Base-by-base conservation (phyloP, 2,329 filamentous ascomycete genomes). In the Ampelomyces quisqualis region DNA sequence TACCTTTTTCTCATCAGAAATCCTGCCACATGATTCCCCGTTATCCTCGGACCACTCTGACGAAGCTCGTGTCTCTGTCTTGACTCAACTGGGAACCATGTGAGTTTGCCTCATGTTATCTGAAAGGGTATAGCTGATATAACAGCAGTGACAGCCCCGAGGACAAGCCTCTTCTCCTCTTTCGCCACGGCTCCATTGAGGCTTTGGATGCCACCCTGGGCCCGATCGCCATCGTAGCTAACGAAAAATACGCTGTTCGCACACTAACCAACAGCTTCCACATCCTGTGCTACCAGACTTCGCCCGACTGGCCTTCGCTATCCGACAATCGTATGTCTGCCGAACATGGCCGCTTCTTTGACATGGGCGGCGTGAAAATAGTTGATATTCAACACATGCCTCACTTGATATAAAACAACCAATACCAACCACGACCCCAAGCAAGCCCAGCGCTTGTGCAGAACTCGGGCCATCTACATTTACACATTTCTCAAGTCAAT, bases 181-280 rank as follows among this genome's bases (percentile, higher is more conserved):
- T 13, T 6, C 2, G 4, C 6, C n/a, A 4, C 9, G 26, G 15
- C 8, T 5, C 7, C 13, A 14, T 13, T 5, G 26, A 14, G 7
- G n/a, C 13, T 11, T 10, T 24, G 1, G 11, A 18, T 6, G 20
- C 26, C 7, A 20, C 18, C 15, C 7, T 17, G 15, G 22, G 14
- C 20, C 14, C 7, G n/a, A 10, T 19, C 10, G 13, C 14, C 8
- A 10, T 38, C 9, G n/a, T 23, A 3, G 20, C 33, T 5, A 49
- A 49, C 31, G 45, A 47, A 2, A 28, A 34, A 3, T 51, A 47
- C n/a, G 34, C 45, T 11, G 28, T 54, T 22, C 26, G 30, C n/a
- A 19, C 11, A 13, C 4, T 10, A 2, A 11, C 5, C 5, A 13
- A 18, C n/a, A 8, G 2, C 2, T 13, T 47, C 2, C 34, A 42